Percentiles rank a stretch among this genome's conserved stretches.
Evolutionary conservation across 2,329 filamentous ascomycete species (phyloP).

Genomic region (Myrmaecium sp.): DNA sequence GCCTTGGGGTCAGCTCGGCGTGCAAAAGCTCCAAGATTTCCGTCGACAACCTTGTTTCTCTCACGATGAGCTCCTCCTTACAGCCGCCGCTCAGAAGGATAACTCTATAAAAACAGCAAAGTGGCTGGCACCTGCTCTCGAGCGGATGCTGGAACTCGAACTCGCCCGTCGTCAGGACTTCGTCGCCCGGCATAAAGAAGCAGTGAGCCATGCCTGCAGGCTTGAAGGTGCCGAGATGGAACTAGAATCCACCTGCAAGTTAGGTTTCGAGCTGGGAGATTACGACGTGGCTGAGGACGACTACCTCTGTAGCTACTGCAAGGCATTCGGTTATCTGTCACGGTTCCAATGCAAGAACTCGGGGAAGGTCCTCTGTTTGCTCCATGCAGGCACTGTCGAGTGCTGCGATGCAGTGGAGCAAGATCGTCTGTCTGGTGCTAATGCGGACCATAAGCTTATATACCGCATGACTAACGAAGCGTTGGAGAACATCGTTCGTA

Average conservation of each 20-base stretch:
- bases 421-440: constrained; percentile 42
- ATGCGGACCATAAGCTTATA: constrained; percentile 50
- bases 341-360: constrained; percentile 72
- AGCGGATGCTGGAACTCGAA: constrained; percentile 63
- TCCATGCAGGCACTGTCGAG: constrained; percentile 62
- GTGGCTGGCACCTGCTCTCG: constrained; percentile 80
- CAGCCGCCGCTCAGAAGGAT: constrained; percentile 61
- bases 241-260: constrained; percentile 11
- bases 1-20: constrained; percentile 70
- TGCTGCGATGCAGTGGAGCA: constrained; percentile 58
- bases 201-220: constrained; percentile 3
- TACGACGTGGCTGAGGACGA: constrained; percentile 75
- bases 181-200: constrained; percentile 43
- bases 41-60: constrained; percentile 91
- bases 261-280: constrained; percentile 29
- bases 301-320: constrained; percentile 83
- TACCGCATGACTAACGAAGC: constrained; percentile 62
- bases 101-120: constrained; percentile 78
- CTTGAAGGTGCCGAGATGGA: constrained; percentile 4
- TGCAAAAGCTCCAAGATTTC: constrained; percentile 73
- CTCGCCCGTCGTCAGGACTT: constrained; percentile 51
- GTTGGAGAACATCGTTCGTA: constrained; percentile 50
- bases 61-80: constrained; percentile 85
- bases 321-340: constrained; percentile 79
- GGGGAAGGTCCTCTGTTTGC: constrained; percentile 65